Base-by-base conservation (phyloP, 2,329 filamentous ascomycete genomes). In the Calonectria fujianensis region DNA sequence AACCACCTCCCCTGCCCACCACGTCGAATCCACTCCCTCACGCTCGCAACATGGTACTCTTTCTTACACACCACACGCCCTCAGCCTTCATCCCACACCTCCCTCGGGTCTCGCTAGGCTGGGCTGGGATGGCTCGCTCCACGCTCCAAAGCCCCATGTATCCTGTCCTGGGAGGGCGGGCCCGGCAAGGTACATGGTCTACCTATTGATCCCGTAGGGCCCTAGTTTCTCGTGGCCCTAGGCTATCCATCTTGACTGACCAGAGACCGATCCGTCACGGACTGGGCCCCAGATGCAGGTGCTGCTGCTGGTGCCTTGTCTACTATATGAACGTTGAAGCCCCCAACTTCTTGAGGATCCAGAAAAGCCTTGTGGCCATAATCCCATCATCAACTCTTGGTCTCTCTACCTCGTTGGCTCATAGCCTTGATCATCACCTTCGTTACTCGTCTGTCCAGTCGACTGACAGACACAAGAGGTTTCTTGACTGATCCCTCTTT, bases 301-400 rank as follows among this genome's bases (percentile, higher is more conserved):
- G 74, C 67, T 77, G 68, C n/a, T 48, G 45, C 73, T 75, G 75
- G 75, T 78, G 78, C 79, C 77, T 81, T 79, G 78, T 77, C 80
- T 81, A 81, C 80, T 81, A 81, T 81, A 81, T 80, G 73, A 80
- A 81, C 76, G 64, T 78, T 78, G 77, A 69, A 52, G 76, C 75
- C 77, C 80, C 80, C 80, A 73, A 76, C 75, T 75, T 70, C 71
- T 70, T 70, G 71, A 63, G 63, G 72, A 69, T 69, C 66, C 72
- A 74, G 71, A 65, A 75, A 78, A 80, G 76, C 74, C 51, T 80
- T 65, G 64, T 77, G 68, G 76, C 69, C 73, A 52, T 70, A 70
- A 54, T 48, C 24, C 45, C 37, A 74, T 67, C 61, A 70, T 54
- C 54, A 52, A 70, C 63, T 70, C 57, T 68, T 54, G 54, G 20